Evolutionary conservation across 441 rosid species (phyloP).

Genomic region (Corymbia calophylla): DNA sequence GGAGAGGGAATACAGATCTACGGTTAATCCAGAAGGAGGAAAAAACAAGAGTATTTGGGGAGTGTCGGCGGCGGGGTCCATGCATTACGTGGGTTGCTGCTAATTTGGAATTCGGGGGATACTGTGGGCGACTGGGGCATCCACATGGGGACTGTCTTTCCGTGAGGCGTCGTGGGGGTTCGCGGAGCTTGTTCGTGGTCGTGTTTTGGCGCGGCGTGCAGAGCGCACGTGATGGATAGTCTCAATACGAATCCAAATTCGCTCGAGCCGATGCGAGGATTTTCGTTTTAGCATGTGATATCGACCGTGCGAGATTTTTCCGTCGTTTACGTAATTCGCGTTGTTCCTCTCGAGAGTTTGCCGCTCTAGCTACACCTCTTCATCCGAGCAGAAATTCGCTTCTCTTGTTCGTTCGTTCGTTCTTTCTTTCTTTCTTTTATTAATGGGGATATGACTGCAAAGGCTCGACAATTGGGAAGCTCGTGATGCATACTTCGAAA

Average conservation of each 20-base stretch:
- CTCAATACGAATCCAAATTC: neutral
- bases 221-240: neutral
- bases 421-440: neutral
- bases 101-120: neutral
- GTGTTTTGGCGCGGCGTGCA: neutral
- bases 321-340: neutral
- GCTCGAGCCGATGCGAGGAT: neutral
- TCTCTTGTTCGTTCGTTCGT: no score
- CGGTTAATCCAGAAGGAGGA: neutral
- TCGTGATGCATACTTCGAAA: rapidly evolving
- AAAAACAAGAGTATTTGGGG: no score
- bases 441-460: neutral
- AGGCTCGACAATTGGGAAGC: neutral
- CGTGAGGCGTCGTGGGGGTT: neutral
- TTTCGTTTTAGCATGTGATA: neutral
- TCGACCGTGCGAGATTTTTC: neutral
- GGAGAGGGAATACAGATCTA: neutral
- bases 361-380: no score
- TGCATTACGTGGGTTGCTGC: neutral
- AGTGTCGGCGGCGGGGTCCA: neutral
- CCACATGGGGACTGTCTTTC: neutral
- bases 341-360: neutral
- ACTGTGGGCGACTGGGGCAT: neutral
- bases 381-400: neutral
- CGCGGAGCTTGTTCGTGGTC: neutral